phyloP scores from a whole-genome alignment of 805 yeast species.

The Sungouiozyma intestinalis region DNA sequence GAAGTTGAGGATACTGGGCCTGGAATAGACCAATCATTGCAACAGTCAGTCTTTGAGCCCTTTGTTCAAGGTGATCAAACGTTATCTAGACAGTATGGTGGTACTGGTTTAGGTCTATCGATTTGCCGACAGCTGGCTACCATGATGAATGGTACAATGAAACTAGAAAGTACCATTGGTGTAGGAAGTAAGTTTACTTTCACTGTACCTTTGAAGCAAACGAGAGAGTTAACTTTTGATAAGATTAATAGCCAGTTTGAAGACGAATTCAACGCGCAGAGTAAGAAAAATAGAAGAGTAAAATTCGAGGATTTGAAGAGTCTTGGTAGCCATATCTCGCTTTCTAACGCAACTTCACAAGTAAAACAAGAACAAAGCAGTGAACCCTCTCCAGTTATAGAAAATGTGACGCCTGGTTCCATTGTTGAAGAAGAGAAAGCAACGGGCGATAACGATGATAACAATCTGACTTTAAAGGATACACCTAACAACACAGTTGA shows the following conservation, averaged over 20 bases:
- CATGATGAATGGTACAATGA: conserved; percentile 83
- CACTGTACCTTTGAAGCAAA: conserved; percentile 63
- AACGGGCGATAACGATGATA: conserved; percentile 1
- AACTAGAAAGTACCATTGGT: conserved; percentile 63
- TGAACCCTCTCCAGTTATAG: background rate
- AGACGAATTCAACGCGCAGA: conserved; percentile 54
- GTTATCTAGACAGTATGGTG: conserved; percentile 81
- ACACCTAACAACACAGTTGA: conserved; percentile 13
- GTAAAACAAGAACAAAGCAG: background rate
- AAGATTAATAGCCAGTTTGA: conserved; percentile 38
- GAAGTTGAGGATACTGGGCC: conserved; percentile 88
- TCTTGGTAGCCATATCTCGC: background rate
- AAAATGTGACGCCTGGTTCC: background rate
- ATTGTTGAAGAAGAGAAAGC: background rate
- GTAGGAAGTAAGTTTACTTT: conserved; percentile 79
- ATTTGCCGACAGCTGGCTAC: conserved; percentile 85
- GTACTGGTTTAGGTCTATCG: conserved; percentile 86
- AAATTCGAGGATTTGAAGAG: conserved; percentile 25
- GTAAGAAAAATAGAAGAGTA: conserved; percentile 40
- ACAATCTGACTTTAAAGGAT: background rate
- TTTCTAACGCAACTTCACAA: background rate
- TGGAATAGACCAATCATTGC: conserved; percentile 78
- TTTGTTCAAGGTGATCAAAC: conserved; percentile 97
- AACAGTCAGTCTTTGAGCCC: conserved; percentile 84
- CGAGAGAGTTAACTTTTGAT: conserved; percentile 24